Percentiles rank a stretch among this genome's conserved stretches.
phyloP scores from a whole-genome alignment of 176 grass and related monocot species.

The Hordeum marinum region DNA sequence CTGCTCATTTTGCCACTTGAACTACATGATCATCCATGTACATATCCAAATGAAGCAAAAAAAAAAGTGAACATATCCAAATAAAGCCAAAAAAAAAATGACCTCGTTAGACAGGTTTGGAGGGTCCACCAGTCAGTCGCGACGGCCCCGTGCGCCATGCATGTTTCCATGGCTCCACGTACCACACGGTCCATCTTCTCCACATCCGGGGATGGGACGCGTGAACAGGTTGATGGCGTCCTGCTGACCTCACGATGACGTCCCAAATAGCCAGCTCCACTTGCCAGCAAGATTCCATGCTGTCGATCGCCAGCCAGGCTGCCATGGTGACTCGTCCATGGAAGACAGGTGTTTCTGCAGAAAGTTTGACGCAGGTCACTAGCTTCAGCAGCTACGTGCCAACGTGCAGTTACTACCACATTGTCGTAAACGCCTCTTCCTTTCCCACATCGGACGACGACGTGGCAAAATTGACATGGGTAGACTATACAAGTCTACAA shows the following conservation, averaged over 20 bases:
- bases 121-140: slow-evolving; percentile 3
- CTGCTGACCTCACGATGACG: slow-evolving; percentile 29
- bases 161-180: not conserved
- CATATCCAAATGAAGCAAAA: too few species aligned
- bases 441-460: not conserved
- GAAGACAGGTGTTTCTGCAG: not conserved
- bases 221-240: not conserved
- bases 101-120: not conserved
- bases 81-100: too few species aligned
- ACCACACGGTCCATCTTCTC: not conserved
- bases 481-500: not conserved
- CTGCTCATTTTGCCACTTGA: not conserved
- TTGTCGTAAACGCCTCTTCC: not conserved
- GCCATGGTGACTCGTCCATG: not conserved
- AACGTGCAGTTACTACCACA: not conserved
- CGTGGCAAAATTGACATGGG: not conserved
- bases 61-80: too few species aligned
- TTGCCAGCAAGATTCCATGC: not conserved
- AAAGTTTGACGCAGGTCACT: not conserved
- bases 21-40: not conserved
- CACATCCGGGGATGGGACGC: not conserved
- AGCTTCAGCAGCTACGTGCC: not conserved
- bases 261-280: not conserved
- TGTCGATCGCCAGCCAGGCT: not conserved
- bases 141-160: not conserved